Base-by-base conservation (phyloP, 139 green algal species). In the Chlorella sp. region DNA sequence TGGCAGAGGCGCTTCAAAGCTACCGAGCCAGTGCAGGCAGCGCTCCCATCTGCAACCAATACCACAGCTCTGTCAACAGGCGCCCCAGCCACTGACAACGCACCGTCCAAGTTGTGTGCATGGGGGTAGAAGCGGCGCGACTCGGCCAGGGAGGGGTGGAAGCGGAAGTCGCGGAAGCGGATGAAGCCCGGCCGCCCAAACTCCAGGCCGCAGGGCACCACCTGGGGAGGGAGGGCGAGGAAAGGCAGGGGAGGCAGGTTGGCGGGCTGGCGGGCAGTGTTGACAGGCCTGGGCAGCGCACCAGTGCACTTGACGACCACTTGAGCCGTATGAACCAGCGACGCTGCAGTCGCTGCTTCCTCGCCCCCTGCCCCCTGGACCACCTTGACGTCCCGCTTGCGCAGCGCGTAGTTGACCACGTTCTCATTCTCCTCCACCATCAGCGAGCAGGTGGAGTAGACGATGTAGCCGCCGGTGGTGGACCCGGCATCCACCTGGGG, bases 371-470 rank as follows among this genome's bases (percentile, higher is more conserved):
- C 39, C 3, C 17, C 17, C 73, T n/a, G n/a, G n/a, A n/a, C n/a
- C 74, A 93, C 89, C 92, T 99, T 99, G 80, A 99, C 95, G 87
- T 99, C 88, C 0, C 98, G 90, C 90, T 98, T 98, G n/a, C 91
- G 87, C 85, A 99, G 93, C 39, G 93, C 97, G 83, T 99, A 99
- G 91, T 98, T 94, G 74, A 99, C 88, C 20, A 99, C 96, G 51
- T 95, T 95, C 81, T 99, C 98, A 79, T 99, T 98, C 87, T 99
- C 98, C 78, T 99, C 97, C n/a, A 99, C 96, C 89, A 98, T 96
- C 81, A 99, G 95, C 63, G 92, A 98, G 92, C 97, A 99, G 26
- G 97, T 99, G 73, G 94, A 98, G 92, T 99, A 99, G n/a, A 99
- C 90, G 17, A 94, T 69, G 64, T 92, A 96, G n/a, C 95, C 95